A percentile compares a stretch with the other conserved stretches of the same genome.
Conservation (phyloP, 495 filamentous ascomycete species). For the Bathelium albidoporum region DNA sequence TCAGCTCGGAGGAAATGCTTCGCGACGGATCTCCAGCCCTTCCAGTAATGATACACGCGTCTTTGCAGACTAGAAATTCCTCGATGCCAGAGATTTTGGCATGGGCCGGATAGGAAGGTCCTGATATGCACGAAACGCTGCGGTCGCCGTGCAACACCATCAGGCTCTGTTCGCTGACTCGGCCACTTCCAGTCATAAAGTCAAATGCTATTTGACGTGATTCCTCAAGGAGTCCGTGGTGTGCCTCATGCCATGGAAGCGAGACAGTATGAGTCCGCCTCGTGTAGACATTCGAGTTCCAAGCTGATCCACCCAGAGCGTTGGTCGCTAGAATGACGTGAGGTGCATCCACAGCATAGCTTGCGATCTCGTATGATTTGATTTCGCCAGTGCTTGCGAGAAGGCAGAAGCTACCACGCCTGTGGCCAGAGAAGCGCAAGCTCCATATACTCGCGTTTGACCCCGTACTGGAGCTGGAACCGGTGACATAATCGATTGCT, state of each 20-base stretch:
- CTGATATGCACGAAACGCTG: slow-evolving; percentile 8
- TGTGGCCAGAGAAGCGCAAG: slow-evolving; percentile 67
- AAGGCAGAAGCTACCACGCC: slow-evolving; percentile 61
- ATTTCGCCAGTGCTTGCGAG: slow-evolving; percentile 71
- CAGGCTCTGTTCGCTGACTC: background rate
- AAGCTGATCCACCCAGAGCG: background rate
- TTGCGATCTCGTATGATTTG: slow-evolving; percentile 29
- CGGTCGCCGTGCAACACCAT: slow-evolving; percentile 8
- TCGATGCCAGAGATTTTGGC: slow-evolving; percentile 7
- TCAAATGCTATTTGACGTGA: slow-evolving; percentile 17
- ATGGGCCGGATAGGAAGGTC: background rate
- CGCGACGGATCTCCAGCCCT: background rate
- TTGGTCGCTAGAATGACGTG: background rate
- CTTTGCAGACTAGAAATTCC: slow-evolving; percentile 8
- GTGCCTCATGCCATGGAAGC: slow-evolving; percentile 1
- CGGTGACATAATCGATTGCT: slow-evolving; percentile 45
- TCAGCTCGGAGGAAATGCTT: background rate
- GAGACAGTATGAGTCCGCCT: background rate
- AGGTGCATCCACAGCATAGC: background rate
- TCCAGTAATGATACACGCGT: slow-evolving; percentile 1
- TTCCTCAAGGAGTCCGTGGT: background rate
- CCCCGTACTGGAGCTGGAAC: background rate
- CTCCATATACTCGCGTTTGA: slow-evolving; percentile 53
- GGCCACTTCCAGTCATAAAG: slow-evolving; percentile 6
- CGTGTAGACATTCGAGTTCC: background rate